These are phyloP conservation scores for Calocera cornea DNA, from an alignment of 768 basidiomycete genomes.

Conservation along the genomic window DNA sequence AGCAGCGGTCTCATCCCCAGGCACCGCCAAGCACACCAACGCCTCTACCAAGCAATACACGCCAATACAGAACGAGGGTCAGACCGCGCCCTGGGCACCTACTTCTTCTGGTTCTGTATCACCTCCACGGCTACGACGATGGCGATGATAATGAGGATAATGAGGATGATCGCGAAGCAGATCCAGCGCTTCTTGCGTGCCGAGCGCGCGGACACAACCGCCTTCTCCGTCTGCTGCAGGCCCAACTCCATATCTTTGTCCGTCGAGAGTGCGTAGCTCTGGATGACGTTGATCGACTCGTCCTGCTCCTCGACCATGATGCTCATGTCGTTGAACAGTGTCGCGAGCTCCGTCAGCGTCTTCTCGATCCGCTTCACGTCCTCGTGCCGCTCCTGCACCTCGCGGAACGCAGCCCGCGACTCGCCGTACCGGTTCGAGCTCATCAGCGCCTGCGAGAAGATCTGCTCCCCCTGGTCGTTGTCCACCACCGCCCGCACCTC, in stretches of 20 bases:
- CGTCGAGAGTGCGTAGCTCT: conserved; percentile 47
- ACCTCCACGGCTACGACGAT: conserved; percentile 9
- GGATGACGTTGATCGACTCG: conserved; percentile 50
- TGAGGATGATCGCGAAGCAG: conserved; percentile 19
- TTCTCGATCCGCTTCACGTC: conserved; percentile 75
- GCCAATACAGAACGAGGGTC: not conserved
- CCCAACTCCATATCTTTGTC: conserved; percentile 50
- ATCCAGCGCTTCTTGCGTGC: conserved; percentile 34
- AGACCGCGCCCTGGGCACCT: not conserved
- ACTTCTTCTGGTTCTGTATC: not conserved
- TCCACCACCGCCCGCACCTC: conserved; percentile 64
- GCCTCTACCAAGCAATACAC: not conserved
- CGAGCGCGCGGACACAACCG: conserved; percentile 28
- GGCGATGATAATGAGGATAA: conserved; percentile 7
- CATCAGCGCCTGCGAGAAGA: conserved; percentile 68
- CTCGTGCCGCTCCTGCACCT: conserved; percentile 79
- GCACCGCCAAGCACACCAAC: no score
- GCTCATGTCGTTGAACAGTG: conserved; percentile 80
- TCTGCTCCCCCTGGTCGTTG: conserved; percentile 51
- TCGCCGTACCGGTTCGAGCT: conserved; percentile 72
- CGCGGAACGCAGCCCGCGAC: conserved; percentile 65
- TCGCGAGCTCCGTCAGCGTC: conserved; percentile 77
- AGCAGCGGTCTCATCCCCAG: no score
- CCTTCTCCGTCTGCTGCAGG: conserved; percentile 29
- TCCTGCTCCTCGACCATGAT: conserved; percentile 69